These are phyloP conservation scores for Apiotrichum gracile DNA, from an alignment of 1,284 basidiomycete genomes.

Conservation along the genomic window DNA sequence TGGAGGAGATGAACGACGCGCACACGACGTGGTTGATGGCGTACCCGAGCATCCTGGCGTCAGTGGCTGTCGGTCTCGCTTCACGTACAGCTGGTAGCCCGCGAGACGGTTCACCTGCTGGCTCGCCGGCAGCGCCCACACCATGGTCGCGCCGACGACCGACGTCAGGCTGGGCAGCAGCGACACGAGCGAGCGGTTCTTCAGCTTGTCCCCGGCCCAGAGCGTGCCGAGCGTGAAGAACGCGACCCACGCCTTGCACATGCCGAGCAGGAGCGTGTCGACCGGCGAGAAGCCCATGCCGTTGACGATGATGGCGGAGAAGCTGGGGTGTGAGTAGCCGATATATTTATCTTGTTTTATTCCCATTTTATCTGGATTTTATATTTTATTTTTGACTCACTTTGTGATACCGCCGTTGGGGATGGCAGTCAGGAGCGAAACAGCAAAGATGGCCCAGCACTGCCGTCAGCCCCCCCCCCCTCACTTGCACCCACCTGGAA, in stretches of 20 bases:
- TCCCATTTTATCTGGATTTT: too few species aligned
- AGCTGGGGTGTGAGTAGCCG: constrained; percentile 3
- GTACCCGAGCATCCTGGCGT: neutral
- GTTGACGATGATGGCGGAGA: constrained; percentile 20
- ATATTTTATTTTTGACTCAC: neutral
- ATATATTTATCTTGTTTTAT: too few species aligned
- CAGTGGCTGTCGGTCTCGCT: too few species aligned
- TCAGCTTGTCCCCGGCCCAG: constrained; percentile 13
- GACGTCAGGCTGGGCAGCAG: constrained; percentile 8
- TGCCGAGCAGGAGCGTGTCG: constrained; percentile 14
- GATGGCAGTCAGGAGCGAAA: constrained; percentile 9
- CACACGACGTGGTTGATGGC: neutral
- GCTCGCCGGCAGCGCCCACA: constrained; percentile 11
- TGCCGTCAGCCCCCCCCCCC: too few species aligned
- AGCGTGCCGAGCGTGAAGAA: constrained; percentile 11
- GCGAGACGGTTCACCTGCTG: neutral
- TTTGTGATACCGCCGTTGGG: neutral
- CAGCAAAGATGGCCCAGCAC: neutral
- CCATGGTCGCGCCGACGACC: constrained; percentile 13
- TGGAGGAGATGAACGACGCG: neutral
- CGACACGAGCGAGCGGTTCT: constrained; percentile 9
- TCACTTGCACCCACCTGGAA: neutral
- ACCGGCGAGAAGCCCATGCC: constrained; percentile 15
- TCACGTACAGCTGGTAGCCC: constrained; percentile 6
- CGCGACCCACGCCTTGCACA: constrained; percentile 14